Base-by-base conservation (phyloP, 1,284 basidiomycete species). In the Trichosporon sp. region DNA sequence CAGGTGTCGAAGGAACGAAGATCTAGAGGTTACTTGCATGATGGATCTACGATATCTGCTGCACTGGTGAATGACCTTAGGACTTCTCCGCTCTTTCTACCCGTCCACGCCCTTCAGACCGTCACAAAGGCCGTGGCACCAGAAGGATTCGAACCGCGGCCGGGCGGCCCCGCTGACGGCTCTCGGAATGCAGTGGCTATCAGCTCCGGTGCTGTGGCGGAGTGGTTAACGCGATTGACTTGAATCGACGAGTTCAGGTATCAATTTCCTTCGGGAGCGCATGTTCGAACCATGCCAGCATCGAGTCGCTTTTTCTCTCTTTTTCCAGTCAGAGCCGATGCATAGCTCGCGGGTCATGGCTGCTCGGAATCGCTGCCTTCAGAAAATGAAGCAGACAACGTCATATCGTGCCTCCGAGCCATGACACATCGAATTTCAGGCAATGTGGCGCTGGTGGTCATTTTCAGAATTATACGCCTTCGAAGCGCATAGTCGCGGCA, bases 1-100 rank as follows among this genome's bases (percentile, higher is more conserved):
- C 65, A 8, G 70, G 70, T 4, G 52, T 76, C 16, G 71, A 64
- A 19, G 65, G 64, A n/a, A 67, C 72, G 4, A 56, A 37, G n/a
- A 40, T 63, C 49, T 46, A 27, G n/a, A n/a, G n/a, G n/a, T n/a
- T n/a, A n/a, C n/a, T n/a, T n/a, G n/a, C n/a, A n/a, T n/a, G n/a
- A n/a, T n/a, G n/a, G n/a, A n/a, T n/a, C n/a, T n/a, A n/a, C n/a
- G n/a, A n/a, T n/a, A n/a, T n/a, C n/a, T n/a, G n/a, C n/a, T n/a
- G n/a, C n/a, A n/a, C n/a, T n/a, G n/a, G n/a, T n/a, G n/a, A n/a
- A n/a, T n/a, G n/a, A n/a, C n/a, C n/a, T n/a, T n/a, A n/a, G n/a
- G n/a, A n/a, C n/a, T n/a, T n/a, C n/a, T n/a, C n/a, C n/a, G n/a
- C n/a, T n/a, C n/a, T n/a, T n/a, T n/a, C n/a, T n/a, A n/a, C n/a